Evolutionary conservation across 352 stramenopile species (phyloP).

Genomic region (Phytophthora agathidicida): DNA sequence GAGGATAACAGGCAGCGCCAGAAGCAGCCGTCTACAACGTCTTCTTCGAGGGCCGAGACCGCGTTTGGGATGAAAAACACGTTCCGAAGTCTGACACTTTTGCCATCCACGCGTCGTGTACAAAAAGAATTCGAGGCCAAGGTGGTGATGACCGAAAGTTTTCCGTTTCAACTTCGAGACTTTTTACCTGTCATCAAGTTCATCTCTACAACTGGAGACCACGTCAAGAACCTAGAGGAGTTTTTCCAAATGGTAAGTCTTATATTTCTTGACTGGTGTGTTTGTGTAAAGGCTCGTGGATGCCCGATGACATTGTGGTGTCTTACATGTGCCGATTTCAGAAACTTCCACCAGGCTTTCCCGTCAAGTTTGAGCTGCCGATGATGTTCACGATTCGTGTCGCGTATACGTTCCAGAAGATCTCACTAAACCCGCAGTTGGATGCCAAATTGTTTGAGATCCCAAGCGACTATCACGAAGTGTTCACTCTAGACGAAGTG

Average conservation of each 20-base stretch:
- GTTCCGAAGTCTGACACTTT: constrained; percentile 66
- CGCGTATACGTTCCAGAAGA: constrained; percentile 85
- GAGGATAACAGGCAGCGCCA: constrained; percentile 30
- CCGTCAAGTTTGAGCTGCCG: constrained; percentile 81
- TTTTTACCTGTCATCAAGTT: constrained; percentile 84
- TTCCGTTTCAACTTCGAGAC: constrained; percentile 72
- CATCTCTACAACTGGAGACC: constrained; percentile 73
- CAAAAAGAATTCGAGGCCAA: constrained; percentile 82
- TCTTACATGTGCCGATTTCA: constrained; percentile 30
- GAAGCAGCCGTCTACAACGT: constrained; percentile 3
- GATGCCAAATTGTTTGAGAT: constrained; percentile 63
- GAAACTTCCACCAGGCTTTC: constrained; percentile 84
- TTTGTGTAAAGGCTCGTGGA: neutral
- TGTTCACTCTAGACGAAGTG: constrained; percentile 65
- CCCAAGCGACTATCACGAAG: constrained; percentile 54
- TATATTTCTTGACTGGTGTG: neutral
- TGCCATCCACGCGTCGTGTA: constrained; percentile 47
- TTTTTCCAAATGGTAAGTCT: constrained; percentile 82
- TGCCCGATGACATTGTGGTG: constrained; percentile 9
- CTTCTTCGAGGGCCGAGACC: neutral
- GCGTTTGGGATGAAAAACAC: constrained; percentile 49
- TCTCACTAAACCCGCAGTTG: constrained; percentile 55
- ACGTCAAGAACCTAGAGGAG: constrained; percentile 81
- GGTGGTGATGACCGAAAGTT: constrained; percentile 77
- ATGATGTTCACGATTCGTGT: constrained; percentile 85